phyloP scores from a whole-genome alignment of 2,329 filamentous ascomycete species.

The Clarireedia monteithiana region DNA sequence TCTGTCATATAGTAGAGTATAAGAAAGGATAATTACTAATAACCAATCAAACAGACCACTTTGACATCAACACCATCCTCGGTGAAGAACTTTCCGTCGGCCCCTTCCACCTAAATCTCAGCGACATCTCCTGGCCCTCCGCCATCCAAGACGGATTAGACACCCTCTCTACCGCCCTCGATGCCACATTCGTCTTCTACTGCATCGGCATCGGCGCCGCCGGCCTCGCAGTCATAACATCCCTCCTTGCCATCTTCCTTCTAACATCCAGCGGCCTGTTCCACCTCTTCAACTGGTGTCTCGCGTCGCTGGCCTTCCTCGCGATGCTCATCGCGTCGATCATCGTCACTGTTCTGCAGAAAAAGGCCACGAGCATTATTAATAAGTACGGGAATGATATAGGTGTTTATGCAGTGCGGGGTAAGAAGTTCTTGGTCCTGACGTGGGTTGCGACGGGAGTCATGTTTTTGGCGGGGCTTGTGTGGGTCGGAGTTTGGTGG shows the following conservation, averaged over 20 bases:
- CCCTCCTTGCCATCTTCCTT: slow-evolving; percentile 36
- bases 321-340: slow-evolving; percentile 66
- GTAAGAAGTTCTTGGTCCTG: slow-evolving; percentile 47
- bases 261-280: slow-evolving; percentile 29
- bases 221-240: slow-evolving; percentile 40
- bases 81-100: slow-evolving; percentile 39
- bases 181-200: slow-evolving; percentile 51
- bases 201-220: slow-evolving; percentile 47
- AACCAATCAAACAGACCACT: slow-evolving; percentile 31
- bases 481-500: slow-evolving; percentile 26
- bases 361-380: slow-evolving; percentile 45
- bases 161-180: slow-evolving; percentile 40
- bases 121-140: slow-evolving; percentile 47
- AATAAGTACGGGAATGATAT: slow-evolving; percentile 27
- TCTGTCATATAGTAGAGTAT: too few species aligned
- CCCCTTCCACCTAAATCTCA: slow-evolving; percentile 36
- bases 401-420: slow-evolving; percentile 33
- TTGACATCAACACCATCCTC: slow-evolving; percentile 45
- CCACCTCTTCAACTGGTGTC: slow-evolving; percentile 41
- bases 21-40: neutral
- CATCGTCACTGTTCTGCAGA: slow-evolving; percentile 56
- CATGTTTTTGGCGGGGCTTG: slow-evolving; percentile 31
- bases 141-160: slow-evolving; percentile 46
- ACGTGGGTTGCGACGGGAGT: slow-evolving; percentile 49
- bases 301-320: slow-evolving; percentile 40